phyloP scores from a whole-genome alignment of 129 eudicot species.

The Escallonia rubra region DNA sequence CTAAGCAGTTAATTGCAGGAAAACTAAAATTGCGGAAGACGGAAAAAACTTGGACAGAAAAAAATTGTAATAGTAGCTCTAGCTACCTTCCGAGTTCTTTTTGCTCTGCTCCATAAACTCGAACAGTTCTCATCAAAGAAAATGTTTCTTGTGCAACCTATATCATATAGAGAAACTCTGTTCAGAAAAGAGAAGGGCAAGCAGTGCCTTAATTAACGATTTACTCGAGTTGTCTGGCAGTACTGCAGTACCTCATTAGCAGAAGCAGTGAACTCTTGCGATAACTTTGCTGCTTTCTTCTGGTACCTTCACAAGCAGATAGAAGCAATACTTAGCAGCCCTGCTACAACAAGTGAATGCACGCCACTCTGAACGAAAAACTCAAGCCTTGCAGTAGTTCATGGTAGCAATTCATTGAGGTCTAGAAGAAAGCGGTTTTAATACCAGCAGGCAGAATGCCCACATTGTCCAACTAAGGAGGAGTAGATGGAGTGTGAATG shows the following conservation, averaged over 20 bases:
- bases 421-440: neutral
- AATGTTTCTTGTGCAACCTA: constrained; percentile 98
- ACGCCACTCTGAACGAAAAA: neutral
- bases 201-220: constrained; percentile 1
- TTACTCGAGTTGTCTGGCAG: neutral
- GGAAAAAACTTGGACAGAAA: constrained; percentile 10
- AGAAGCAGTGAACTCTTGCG: constrained; percentile 86
- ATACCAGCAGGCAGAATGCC: no score
- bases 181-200: neutral
- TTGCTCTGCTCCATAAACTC: constrained; percentile 94
- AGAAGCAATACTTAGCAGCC: constrained; percentile 6
- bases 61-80: constrained; percentile 2
- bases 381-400: neutral
- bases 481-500: no score
- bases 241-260: constrained; percentile 72
- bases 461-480: no score
- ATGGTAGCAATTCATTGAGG: neutral
- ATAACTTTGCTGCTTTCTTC: constrained; percentile 92
- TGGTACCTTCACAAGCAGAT: constrained; percentile 61
- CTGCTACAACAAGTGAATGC: neutral
- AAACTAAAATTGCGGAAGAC: neutral
- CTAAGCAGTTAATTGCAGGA: no score
- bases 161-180: constrained; percentile 4
- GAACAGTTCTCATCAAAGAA: constrained; percentile 94
- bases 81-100: constrained; percentile 76